Evolutionary conservation across 805 yeast species (phyloP), one percentile per base, ranked within the genome.

Genomic region (Pichia sporocuriosa): DNA sequence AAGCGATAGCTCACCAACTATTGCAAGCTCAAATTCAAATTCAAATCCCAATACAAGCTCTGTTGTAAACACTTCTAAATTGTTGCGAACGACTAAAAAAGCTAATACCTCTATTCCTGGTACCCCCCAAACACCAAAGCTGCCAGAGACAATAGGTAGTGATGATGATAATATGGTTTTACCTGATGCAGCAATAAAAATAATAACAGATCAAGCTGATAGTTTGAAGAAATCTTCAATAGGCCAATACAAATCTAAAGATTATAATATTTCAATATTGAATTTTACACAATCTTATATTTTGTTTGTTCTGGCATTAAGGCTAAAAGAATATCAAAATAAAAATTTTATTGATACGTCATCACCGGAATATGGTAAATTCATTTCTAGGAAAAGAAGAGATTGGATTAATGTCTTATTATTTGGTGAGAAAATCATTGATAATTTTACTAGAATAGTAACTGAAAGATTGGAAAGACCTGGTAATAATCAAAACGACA

Each of bases 251-350:
- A 40, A 48, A 6, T 46, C 40, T 20, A 31, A 46, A 11, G 13
- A 22, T 9, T 50, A 34, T 22, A 24, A 27, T 5, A 24, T 16
- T n/a, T 43, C 61, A n/a, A 46, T 53, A 7, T 24, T 56, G 3
- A 42, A 48, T 20, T 56, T 56, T 23, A 21, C 49, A 1, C 61
- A 57, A 34, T 57, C 63, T 1, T 40, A 54, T 21, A 22, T 58
- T 4, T 34, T 57, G 6, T 57, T 55, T 37, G 44, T 57, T 8
- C 38, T 55, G n/a, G 55, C 52, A 16, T 51, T 57, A 21, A 44
- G 47, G 20, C 36, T 43, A 6, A 53, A 54, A 36, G 62, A 56
- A 24, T n/a, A n/a, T n/a, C n/a, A n/a, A n/a, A 12, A 17, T 34
- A 15, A 35, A n/a, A 27, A 26, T 16, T 17, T 13, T 4, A 32